Percentiles rank a stretch among this genome's conserved stretches.
phyloP scores from a whole-genome alignment of 192 early-diverging fungal genomes.

The Dimargaris xerosporica region DNA sequence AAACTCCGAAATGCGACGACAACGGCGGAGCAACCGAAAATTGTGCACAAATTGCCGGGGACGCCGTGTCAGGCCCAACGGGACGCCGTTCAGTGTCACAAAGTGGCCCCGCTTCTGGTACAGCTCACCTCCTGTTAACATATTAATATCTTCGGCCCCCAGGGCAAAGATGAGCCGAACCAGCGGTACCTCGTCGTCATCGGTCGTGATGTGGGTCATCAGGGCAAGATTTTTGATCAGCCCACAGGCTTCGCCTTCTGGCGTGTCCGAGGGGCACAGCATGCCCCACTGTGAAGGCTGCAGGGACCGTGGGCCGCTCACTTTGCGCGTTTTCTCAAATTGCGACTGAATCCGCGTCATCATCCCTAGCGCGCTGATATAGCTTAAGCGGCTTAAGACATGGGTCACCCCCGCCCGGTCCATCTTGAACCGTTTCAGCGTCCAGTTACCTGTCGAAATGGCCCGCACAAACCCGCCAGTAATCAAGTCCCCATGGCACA shows the following conservation, averaged over 20 bases:
- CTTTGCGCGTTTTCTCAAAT: conserved; percentile 97
- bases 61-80: conserved; percentile 74
- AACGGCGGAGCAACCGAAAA: conserved; percentile 73
- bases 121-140: conserved; percentile 76
- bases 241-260: conserved; percentile 96
- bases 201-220: conserved; percentile 97
- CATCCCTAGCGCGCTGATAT: conserved; percentile 92
- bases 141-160: conserved; percentile 83
- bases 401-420: conserved; percentile 96
- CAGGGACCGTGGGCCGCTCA: conserved; percentile 86
- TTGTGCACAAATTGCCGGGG: conserved; percentile 71
- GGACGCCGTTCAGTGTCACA: conserved; percentile 87
- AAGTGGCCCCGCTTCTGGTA: conserved; percentile 65
- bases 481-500: conserved; percentile 64
- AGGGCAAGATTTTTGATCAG: conserved; percentile 94
- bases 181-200: conserved; percentile 73
- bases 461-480: conserved; percentile 81
- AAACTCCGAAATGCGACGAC: conserved; percentile 77
- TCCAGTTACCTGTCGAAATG: conserved; percentile 98
- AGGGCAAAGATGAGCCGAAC: conserved; percentile 63
- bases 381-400: conserved; percentile 80
- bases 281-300: conserved; percentile 98
- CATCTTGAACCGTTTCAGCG: conserved; percentile 98
- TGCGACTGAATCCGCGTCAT: conserved; percentile 93
- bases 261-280: conserved; percentile 92